A percentile compares a stretch with the other conserved stretches of the same genome.
Conservation (phyloP, 176 grass and related monocot genomes). For the Aegilops speltoides region DNA sequence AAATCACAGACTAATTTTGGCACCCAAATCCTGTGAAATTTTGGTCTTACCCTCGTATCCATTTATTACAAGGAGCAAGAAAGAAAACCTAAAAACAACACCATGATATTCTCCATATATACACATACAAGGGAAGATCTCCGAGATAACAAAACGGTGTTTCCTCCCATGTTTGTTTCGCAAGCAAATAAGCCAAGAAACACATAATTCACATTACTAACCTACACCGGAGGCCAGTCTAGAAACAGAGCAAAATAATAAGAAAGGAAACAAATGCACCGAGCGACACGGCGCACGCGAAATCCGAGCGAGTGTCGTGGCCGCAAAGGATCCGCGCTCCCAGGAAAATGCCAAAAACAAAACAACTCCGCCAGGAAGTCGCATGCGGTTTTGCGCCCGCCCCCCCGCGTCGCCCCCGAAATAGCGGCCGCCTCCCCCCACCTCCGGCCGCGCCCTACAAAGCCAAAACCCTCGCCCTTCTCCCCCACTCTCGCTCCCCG, state of each 20-base stretch:
- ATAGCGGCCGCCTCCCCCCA: neutral
- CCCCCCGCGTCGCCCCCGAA: neutral
- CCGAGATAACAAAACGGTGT: neutral
- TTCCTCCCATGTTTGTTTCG: neutral
- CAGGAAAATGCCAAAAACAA: constrained; percentile 50
- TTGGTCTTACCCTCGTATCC: too few relatives aligned
- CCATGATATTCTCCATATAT: neutral
- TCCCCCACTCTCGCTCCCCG: constrained; percentile 17
- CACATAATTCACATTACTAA: neutral
- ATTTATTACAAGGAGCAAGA: neutral
- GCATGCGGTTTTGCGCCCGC: neutral
- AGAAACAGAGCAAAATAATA: neutral
- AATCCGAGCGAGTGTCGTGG: constrained; percentile 25
- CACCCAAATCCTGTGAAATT: too few relatives aligned
- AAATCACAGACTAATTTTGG: too few relatives aligned
- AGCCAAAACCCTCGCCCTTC: constrained; percentile 65
- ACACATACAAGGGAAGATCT: neutral
- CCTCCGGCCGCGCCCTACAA: constrained; percentile 49
- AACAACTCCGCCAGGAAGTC: constrained; percentile 20
- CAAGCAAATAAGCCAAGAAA: neutral
- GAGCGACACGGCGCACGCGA: constrained; percentile 11
- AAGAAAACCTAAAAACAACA: neutral
- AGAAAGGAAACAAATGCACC: neutral
- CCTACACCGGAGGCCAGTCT: neutral
- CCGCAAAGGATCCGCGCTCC: constrained; percentile 41